Conservation (phyloP, 305 asterid genomes). For the Coffea humblotiana region DNA sequence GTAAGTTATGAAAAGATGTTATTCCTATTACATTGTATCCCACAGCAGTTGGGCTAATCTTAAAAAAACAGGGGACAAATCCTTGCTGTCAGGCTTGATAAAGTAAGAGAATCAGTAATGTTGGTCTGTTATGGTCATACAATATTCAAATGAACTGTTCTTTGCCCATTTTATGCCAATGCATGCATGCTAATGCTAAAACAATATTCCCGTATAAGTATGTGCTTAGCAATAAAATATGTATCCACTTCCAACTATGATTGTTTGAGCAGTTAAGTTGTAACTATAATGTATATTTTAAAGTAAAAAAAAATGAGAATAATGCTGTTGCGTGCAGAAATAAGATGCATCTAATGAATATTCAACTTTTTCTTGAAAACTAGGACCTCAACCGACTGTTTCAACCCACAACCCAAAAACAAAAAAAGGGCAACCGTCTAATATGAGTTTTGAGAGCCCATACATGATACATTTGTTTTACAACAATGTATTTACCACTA, state of each 20-base stretch:
- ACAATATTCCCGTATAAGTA: background rate
- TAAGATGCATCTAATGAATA: background rate
- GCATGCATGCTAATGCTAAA: slow-evolving; percentile 7
- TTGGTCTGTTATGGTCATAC: slow-evolving; percentile 12
- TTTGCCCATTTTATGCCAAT: background rate
- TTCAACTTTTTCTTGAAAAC: background rate
- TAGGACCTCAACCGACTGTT: background rate
- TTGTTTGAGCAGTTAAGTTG: slow-evolving; percentile 11
- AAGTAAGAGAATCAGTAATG: slow-evolving; percentile 29
- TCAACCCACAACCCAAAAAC: background rate
- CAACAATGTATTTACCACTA: background rate
- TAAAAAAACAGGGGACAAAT: slow-evolving; percentile 36
- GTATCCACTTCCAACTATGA: background rate
- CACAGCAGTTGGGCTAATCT: slow-evolving; percentile 32
- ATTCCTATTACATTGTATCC: slow-evolving; percentile 30
- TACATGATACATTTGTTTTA: background rate
- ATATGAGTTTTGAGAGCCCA: too few species aligned
- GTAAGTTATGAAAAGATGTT: slow-evolving; percentile 17
- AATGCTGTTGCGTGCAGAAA: background rate
- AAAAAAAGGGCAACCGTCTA: too few species aligned
- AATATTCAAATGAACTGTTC: slow-evolving; percentile 17
- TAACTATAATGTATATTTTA: background rate
- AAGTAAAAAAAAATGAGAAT: background rate
- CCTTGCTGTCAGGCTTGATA: slow-evolving; percentile 45
- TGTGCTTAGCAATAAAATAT: background rate